phyloP scores from a whole-genome alignment of 805 yeast species.

The Ascoidea rubescens region DNA sequence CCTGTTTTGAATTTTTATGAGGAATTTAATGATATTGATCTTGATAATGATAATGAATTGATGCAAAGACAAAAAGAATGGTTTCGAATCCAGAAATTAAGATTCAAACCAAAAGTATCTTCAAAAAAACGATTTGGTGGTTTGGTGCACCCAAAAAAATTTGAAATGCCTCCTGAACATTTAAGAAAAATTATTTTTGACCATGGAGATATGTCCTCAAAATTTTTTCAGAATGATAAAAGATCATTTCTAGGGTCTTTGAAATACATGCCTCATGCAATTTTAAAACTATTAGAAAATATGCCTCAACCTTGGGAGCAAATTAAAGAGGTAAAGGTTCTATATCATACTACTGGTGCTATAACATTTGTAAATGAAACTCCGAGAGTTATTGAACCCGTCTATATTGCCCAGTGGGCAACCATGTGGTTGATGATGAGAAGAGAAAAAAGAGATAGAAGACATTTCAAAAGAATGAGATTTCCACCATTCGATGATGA shows the following conservation, averaged over 20 bases:
- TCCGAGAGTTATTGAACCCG: conserved; percentile 86
- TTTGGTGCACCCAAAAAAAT: conserved; percentile 43
- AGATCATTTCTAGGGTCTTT: conserved; percentile 81
- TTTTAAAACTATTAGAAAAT: conserved; percentile 75
- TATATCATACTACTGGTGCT: conserved; percentile 88
- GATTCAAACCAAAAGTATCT: conserved; percentile 26
- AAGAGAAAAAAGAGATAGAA: conserved; percentile 80
- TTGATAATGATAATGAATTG: not conserved
- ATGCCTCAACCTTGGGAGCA: conserved; percentile 99
- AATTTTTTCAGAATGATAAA: conserved; percentile 70
- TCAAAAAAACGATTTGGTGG: conserved; percentile 23
- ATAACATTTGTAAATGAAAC: conserved; percentile 87
- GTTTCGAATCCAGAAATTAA: conserved; percentile 46
- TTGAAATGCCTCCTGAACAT: conserved; percentile 91
- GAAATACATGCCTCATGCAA: conserved; percentile 93
- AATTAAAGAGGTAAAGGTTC: conserved; percentile 68
- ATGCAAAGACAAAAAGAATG: conserved; percentile 31
- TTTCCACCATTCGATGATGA: conserved; percentile 97
- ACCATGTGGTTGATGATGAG: conserved; percentile 88
- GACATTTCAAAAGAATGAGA: conserved; percentile 80
- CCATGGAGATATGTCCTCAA: conserved; percentile 76
- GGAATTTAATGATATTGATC: conserved; percentile 4
- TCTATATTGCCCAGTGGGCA: conserved; percentile 92
- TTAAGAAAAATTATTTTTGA: conserved; percentile 69
- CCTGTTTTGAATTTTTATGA: conserved; percentile 1